These are phyloP conservation scores for Mastigamoeba balamuthi DNA, from an alignment of 78 protist genomes.

Conservation along the genomic window DNA sequence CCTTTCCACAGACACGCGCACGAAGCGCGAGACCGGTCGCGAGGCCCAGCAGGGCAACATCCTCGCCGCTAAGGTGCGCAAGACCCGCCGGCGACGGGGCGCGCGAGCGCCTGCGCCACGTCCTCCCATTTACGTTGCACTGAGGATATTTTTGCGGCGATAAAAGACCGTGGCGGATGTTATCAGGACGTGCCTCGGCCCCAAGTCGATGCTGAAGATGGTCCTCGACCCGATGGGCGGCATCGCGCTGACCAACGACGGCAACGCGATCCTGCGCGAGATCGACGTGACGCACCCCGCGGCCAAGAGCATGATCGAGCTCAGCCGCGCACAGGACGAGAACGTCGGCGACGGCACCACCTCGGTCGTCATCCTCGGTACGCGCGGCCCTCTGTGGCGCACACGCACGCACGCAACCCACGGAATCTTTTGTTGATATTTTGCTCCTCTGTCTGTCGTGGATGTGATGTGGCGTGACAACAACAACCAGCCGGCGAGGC, in stretches of 20 bases:
- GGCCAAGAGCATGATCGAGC: slow-evolving; percentile 90
- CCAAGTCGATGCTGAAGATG: slow-evolving; percentile 97
- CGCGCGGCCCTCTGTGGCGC: no score
- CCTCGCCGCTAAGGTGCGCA: slow-evolving; percentile 74
- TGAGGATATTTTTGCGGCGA: neutral
- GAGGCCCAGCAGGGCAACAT: slow-evolving; percentile 89
- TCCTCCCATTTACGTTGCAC: neutral
- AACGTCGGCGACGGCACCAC: slow-evolving; percentile 99
- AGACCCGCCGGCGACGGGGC: neutral
- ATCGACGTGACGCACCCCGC: slow-evolving; percentile 98
- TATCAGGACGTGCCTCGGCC: slow-evolving; percentile 92
- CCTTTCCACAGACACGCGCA: slow-evolving; percentile 24
- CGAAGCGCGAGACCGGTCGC: slow-evolving; percentile 84
- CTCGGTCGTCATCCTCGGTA: slow-evolving; percentile 83
- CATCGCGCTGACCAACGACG: slow-evolving; percentile 93
- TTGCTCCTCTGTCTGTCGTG: no score
- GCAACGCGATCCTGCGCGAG: slow-evolving; percentile 95
- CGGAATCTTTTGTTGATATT: no score
- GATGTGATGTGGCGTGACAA: no score
- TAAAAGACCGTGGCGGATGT: slow-evolving; percentile 83
- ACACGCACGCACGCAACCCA: no score
- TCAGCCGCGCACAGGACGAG: slow-evolving; percentile 93
- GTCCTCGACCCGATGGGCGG: slow-evolving; percentile 96
- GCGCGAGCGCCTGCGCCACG: neutral
- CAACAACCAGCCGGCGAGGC: slow-evolving; percentile 75